Percentiles rank a stretch among this genome's conserved stretches.
phyloP scores from a whole-genome alignment of 2,329 filamentous ascomycete genomes.

The Neonectria hederae region DNA sequence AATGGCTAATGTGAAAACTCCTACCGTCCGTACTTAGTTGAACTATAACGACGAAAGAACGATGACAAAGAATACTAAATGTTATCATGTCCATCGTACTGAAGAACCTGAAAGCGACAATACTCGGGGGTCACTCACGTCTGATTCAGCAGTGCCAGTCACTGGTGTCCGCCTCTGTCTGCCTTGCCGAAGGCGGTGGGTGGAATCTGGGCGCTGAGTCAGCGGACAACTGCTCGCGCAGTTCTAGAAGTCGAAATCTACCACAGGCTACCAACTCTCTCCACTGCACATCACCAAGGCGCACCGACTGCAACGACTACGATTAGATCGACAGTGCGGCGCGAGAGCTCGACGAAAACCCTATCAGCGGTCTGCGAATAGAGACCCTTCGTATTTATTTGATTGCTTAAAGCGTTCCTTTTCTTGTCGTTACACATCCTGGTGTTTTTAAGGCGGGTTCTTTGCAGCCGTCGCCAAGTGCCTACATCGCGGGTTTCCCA shows the following conservation, averaged over 20 bases:
- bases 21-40: neutral
- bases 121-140: neutral
- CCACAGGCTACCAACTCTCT: constrained; percentile 48
- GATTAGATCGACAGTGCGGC: constrained; percentile 25
- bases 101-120: neutral
- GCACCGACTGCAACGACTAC: constrained; percentile 30
- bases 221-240: constrained; percentile 29
- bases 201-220: constrained; percentile 33
- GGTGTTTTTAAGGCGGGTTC: constrained; percentile 6
- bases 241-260: constrained; percentile 44
- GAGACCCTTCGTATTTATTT: constrained; percentile 18
- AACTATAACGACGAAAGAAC: neutral
- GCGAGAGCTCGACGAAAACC: constrained; percentile 23
- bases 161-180: neutral
- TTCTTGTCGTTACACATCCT: constrained; percentile 18
- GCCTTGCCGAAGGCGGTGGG: constrained; percentile 15
- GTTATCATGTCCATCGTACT: neutral
- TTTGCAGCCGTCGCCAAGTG: constrained; percentile 24
- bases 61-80: neutral
- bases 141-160: constrained; percentile 11
- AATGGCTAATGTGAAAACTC: neutral
- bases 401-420: constrained; percentile 14
- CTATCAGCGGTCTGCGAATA: constrained; percentile 4
- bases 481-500: constrained; percentile 8
- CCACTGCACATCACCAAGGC: constrained; percentile 49